Evolutionary conservation across 768 basidiomycete species (phyloP).

Genomic region (Boletus patriciae): DNA sequence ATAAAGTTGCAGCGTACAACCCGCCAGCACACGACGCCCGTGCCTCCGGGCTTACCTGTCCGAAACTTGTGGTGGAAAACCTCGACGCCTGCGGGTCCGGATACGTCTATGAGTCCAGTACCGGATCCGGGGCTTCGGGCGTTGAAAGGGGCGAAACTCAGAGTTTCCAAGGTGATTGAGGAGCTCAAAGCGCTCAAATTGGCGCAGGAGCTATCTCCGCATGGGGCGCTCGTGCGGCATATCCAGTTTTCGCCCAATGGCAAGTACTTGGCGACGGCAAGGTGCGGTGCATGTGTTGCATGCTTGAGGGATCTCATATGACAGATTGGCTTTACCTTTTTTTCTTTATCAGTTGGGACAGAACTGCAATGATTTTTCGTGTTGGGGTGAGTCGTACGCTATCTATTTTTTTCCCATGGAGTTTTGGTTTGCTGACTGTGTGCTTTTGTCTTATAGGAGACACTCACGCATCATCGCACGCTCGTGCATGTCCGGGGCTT

Average conservation of each 20-base stretch:
- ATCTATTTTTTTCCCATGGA: not conserved
- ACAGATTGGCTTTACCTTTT: too few species aligned
- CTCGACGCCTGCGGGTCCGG: not conserved
- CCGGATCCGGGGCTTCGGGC: constrained; percentile 21
- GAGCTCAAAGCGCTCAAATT: constrained; percentile 40
- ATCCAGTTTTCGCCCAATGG: constrained; percentile 57
- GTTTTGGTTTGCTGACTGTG: not conserved
- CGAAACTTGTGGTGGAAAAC: constrained; percentile 31
- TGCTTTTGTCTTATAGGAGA: constrained; percentile 33
- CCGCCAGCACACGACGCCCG: constrained; percentile 21
- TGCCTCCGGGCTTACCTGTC: constrained; percentile 26
- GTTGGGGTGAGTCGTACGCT: constrained; percentile 39
- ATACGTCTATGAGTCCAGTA: constrained; percentile 15
- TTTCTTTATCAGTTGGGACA: constrained; percentile 42
- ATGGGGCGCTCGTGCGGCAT: constrained; percentile 52
- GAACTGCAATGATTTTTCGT: constrained; percentile 48
- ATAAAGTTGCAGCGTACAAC: constrained; percentile 39
- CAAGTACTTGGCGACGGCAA: constrained; percentile 54
- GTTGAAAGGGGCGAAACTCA: constrained; percentile 37
- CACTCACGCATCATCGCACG: constrained; percentile 42
- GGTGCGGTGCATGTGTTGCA: constrained; percentile 27
- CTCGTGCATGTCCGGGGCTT: constrained; percentile 53
- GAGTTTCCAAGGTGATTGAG: constrained; percentile 41
- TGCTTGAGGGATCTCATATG: not conserved
- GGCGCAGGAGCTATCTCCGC: constrained; percentile 41